These are phyloP conservation scores for Daphne laureola DNA, from an alignment of 441 rosid species.

Conservation along the genomic window DNA sequence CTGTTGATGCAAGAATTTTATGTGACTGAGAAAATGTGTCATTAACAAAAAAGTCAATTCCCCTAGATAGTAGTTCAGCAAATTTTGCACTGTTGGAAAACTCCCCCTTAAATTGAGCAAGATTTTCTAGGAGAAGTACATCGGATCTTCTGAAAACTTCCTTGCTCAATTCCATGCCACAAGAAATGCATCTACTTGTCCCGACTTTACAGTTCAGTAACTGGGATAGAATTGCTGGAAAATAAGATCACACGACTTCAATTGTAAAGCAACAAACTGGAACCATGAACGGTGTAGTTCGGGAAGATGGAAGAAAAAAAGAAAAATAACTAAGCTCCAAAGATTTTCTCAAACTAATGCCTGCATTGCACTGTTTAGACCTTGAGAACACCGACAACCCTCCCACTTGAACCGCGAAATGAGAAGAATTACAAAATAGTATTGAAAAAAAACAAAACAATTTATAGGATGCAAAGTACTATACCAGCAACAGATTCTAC, in stretches of 20 bases:
- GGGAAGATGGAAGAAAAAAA: not conserved
- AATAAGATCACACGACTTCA: constrained; percentile 13
- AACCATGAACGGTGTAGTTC: not conserved
- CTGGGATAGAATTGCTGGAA: constrained; percentile 45
- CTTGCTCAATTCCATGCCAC: constrained; percentile 19
- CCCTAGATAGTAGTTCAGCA: constrained; percentile 39
- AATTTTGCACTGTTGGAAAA: constrained; percentile 46
- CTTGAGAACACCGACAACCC: no score
- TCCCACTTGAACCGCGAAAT: not conserved
- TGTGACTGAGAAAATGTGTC: constrained; percentile 58
- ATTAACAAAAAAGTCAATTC: constrained; percentile 64
- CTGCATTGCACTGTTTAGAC: no score
- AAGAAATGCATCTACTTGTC: constrained; percentile 21
- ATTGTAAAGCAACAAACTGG: not conserved
- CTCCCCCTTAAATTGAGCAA: constrained; percentile 51
- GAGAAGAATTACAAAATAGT: not conserved
- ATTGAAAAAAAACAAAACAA: not conserved
- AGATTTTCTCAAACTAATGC: not conserved
- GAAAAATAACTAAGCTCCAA: not conserved
- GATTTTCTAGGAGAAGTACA: constrained; percentile 48
- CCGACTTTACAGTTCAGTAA: constrained; percentile 40
- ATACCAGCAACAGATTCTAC: constrained; percentile 44
- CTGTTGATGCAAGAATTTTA: constrained; percentile 64
- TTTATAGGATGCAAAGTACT: constrained; percentile 6
- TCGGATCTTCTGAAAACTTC: constrained; percentile 28